phyloP scores from a whole-genome alignment of 768 basidiomycete species.

The Suillus fuscotomentosus region DNA sequence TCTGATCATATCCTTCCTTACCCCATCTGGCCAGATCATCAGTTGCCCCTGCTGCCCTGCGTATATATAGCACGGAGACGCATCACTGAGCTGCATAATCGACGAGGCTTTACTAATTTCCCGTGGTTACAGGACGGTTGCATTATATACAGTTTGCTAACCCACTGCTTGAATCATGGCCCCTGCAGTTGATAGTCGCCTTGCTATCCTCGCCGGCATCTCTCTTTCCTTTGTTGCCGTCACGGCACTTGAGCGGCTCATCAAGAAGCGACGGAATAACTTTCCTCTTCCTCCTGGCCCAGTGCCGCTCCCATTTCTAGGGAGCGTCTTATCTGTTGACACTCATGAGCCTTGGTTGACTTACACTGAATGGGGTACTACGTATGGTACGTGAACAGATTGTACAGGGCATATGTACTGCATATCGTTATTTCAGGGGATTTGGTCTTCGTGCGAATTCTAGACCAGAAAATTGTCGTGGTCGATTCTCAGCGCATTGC shows the following conservation, averaged over 20 bases:
- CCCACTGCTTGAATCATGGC: not conserved
- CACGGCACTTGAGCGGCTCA: not conserved
- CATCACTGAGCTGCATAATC: no score
- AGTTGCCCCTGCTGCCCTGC: no score
- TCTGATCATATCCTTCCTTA: no score
- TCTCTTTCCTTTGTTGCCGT: not conserved
- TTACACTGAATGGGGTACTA: not conserved
- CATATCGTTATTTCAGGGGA: not conserved
- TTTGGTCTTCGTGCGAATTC: conserved; percentile 1
- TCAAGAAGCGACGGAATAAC: not conserved
- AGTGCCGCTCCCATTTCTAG: not conserved
- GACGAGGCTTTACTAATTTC: no score
- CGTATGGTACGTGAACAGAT: conserved; percentile 14
- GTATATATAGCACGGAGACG: no score
- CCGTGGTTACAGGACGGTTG: not conserved
- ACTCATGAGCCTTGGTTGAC: not conserved
- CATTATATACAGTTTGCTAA: not conserved
- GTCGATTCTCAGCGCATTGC: conserved; percentile 3
- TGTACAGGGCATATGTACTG: not conserved
- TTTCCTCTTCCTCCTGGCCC: not conserved
- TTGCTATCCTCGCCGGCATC: not conserved
- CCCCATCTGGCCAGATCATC: no score
- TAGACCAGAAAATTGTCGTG: conserved; percentile 1
- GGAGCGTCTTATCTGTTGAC: not conserved
- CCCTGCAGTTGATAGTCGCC: not conserved